Evolutionary conservation across 495 filamentous ascomycete genomes (phyloP).

Genomic region (Saxispiralis lemnorum): DNA sequence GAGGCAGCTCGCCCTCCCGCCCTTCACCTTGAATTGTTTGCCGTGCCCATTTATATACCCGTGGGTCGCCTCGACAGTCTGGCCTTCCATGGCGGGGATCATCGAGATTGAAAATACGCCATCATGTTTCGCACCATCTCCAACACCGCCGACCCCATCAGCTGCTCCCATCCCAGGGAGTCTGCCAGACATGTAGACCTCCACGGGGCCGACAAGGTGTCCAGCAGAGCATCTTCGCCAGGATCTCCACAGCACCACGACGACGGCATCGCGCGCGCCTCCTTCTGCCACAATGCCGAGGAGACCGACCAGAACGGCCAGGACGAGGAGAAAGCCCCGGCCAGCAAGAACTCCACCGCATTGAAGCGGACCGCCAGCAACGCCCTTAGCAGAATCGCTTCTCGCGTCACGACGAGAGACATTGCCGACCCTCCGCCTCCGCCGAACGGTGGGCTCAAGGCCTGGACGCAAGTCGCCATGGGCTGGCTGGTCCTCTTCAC

Average conservation of each 20-base stretch:
- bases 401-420: conserved; percentile 8
- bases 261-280: neutral
- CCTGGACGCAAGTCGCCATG: conserved; percentile 51
- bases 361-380: conserved; percentile 11
- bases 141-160: neutral
- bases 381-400: conserved; percentile 1
- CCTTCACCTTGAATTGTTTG: too few relatives aligned
- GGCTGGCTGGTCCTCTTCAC: conserved; percentile 51
- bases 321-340: neutral
- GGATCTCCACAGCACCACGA: neutral
- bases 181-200: neutral
- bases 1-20: too few relatives aligned
- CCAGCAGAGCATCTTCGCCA: neutral
- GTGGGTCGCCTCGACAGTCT: too few relatives aligned
- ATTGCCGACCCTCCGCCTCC: conserved; percentile 36
- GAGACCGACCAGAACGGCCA: too few relatives aligned
- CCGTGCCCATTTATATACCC: too few relatives aligned
- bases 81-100: too few relatives aligned
- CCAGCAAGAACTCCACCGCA: neutral
- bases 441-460: conserved; percentile 43
- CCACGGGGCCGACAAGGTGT: neutral
- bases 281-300: neutral
- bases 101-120: too few relatives aligned
- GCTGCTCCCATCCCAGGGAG: neutral
- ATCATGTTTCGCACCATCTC: conserved; percentile 1